A percentile compares a stretch with the other conserved stretches of the same genome.
Evolutionary conservation across 768 basidiomycete genomes (phyloP).

Genomic region (Cyathus striatus): DNA sequence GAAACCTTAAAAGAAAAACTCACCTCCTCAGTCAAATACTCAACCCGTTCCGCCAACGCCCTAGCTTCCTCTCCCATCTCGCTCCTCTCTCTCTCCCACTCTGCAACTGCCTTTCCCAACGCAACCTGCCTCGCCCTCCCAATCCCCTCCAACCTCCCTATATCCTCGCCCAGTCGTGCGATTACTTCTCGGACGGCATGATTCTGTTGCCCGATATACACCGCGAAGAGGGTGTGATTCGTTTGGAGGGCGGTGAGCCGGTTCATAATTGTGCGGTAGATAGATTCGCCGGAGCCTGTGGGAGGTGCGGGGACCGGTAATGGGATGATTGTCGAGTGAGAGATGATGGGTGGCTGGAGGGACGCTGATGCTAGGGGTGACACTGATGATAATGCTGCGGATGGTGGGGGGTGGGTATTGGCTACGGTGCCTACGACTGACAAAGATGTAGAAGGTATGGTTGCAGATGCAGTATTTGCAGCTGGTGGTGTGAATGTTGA

Average conservation of each 20-base stretch:
- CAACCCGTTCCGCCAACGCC: slow-evolving; percentile 64
- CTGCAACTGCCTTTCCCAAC: no score
- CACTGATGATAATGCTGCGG: slow-evolving; percentile 2
- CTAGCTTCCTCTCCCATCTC: slow-evolving; percentile 68
- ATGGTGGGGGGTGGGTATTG: slow-evolving; percentile 5
- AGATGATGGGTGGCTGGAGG: slow-evolving; percentile 8
- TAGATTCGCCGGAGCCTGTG: slow-evolving; percentile 76
- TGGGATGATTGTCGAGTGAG: slow-evolving; percentile 5
- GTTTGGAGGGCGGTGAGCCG: slow-evolving; percentile 79
- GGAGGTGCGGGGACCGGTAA: slow-evolving; percentile 4
- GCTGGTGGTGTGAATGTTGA: slow-evolving; percentile 6
- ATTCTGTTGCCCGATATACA: slow-evolving; percentile 90
- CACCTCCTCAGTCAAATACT: slow-evolving; percentile 80
- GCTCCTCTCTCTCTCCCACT: slow-evolving; percentile 65
- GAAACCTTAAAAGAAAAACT: no score
- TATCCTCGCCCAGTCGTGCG: slow-evolving; percentile 67
- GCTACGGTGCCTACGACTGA: slow-evolving; percentile 3
- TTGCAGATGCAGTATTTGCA: not conserved
- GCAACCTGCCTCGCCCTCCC: no score
- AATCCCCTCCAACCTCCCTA: slow-evolving; percentile 72
- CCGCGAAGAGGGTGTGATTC: slow-evolving; percentile 78
- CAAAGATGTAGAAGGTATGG: slow-evolving; percentile 1
- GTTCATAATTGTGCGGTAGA: slow-evolving; percentile 96
- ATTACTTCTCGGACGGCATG: slow-evolving; percentile 70
- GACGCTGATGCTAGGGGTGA: slow-evolving; percentile 7